Evolutionary conservation across 495 filamentous ascomycete species (phyloP).

Genomic region (Penicilliopsis zonata): DNA sequence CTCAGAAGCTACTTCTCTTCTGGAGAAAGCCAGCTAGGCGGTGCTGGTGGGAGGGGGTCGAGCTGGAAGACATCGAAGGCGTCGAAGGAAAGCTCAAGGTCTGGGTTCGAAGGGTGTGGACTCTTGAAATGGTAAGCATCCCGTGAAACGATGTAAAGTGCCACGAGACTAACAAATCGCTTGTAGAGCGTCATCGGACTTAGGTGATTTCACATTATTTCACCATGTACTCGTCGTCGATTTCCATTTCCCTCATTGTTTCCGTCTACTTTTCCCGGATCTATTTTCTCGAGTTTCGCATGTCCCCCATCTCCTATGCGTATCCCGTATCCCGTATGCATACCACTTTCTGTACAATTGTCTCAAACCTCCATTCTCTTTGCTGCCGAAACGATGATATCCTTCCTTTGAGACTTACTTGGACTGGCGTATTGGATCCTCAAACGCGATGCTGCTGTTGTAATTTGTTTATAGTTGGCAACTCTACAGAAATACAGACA

Average conservation of each 20-base stretch:
- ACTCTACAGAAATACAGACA: too few relatives aligned
- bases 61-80: constrained; percentile 79
- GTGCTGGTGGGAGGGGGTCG: constrained; percentile 99
- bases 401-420: constrained; percentile 4
- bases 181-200: constrained; percentile 74
- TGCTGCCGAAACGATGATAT: constrained; percentile 16
- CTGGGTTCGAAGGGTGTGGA: constrained; percentile 97
- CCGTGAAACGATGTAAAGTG: background rate
- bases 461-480: constrained; percentile 1
- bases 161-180: constrained; percentile 14
- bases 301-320: background rate
- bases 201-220: too few relatives aligned
- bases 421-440: background rate
- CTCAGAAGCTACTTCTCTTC: constrained; percentile 94
- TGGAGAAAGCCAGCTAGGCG: constrained; percentile 94
- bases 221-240: too few relatives aligned
- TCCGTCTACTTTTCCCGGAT: constrained; percentile 6
- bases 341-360: background rate
- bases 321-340: background rate
- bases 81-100: constrained; percentile 89
- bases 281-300: constrained; percentile 8
- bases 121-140: constrained; percentile 78
- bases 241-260: constrained; percentile 5
- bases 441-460: too few relatives aligned
- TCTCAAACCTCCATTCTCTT: too few relatives aligned